Conservation (phyloP, 805 yeast species). For the Jamesozyma rosinii region DNA sequence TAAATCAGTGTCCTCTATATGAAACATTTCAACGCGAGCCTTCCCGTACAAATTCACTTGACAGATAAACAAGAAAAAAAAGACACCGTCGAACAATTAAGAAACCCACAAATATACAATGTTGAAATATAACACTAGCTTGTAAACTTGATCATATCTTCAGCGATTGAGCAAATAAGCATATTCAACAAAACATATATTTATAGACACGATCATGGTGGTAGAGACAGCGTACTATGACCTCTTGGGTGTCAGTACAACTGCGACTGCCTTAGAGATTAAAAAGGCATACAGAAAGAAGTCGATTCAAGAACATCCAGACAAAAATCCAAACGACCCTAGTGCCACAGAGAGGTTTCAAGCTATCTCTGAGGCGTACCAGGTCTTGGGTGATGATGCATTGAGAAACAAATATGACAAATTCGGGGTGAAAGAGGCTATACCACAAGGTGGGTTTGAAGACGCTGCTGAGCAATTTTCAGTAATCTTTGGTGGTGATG, state of each 20-base stretch:
- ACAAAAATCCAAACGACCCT: conserved; percentile 70
- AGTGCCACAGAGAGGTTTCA: conserved; percentile 63
- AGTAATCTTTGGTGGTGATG: conserved; percentile 81
- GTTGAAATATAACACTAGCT: too few species aligned
- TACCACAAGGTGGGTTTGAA: conserved; percentile 62
- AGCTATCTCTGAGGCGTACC: conserved; percentile 61
- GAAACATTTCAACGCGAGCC: too few species aligned
- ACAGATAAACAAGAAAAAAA: neutral
- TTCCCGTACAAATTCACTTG: neutral
- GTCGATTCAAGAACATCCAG: conserved; percentile 72
- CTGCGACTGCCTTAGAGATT: conserved; percentile 57
- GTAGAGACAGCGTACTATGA: conserved; percentile 71
- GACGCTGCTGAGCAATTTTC: conserved; percentile 67
- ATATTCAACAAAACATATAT: too few species aligned
- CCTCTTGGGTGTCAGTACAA: conserved; percentile 44
- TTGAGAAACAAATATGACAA: conserved; percentile 63
- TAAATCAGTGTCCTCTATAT: too few species aligned
- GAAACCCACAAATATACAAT: neutral
- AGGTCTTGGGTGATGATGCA: conserved; percentile 57
- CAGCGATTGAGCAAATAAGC: too few species aligned
- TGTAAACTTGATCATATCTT: too few species aligned
- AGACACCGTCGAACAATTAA: neutral
- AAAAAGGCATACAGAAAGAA: conserved; percentile 73
- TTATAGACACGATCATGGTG: too few species aligned
- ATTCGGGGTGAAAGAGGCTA: conserved; percentile 63